Base-by-base conservation (phyloP, 345 rosid species). In the Syzygium aromaticum region DNA sequence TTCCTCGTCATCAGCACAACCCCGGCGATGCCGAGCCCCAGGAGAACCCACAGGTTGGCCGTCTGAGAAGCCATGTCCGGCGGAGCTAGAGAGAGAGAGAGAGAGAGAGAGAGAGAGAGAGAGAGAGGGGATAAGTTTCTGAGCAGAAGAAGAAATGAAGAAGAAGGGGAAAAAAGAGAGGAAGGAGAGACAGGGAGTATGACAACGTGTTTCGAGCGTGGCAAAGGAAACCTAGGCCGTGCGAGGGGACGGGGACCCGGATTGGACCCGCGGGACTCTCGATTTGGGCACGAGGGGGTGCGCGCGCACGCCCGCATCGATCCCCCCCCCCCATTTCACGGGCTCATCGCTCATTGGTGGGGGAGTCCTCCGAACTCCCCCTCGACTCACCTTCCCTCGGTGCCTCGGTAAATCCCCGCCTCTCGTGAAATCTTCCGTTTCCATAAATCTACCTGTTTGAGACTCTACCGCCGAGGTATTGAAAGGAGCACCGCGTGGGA, bases 11-110 rank as follows among this genome's bases (percentile, higher is more conserved):
- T 59, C 3, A 95, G 87, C 61, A 94, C 82, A 88, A 96, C 95
- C 33, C 99, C 98, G 52, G 99, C 98, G 33, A 98, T 83, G 14
- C 99, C 99, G 49, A 98, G 89, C 40, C 99, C 99, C 11, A 98
- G 89, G 84, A 98, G 92, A 10, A 95, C 97, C 98, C 98, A 98
- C 5, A 98, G 92, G 90, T 96, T 96, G 51, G 98, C 90, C 49
- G 89, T 56, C 80, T 95, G 91, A 19, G 87, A 11, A 13, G n/a
- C 53, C 87, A 86, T 86, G 80, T 40, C 52, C 52, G 14, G 27
- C 27, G 40, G 19, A 12, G 28, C 27, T 5, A 13, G 64, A 13
- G 82, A 46, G 73, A 4, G 52, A 80, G 84, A 49, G 52, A 40
- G 46, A 52, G 15, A n/a, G 64, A 7, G 57, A 54, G 61, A 2